These are phyloP conservation scores for Earliella scabrosa DNA, from an alignment of 1,284 basidiomycete genomes.

Conservation along the genomic window DNA sequence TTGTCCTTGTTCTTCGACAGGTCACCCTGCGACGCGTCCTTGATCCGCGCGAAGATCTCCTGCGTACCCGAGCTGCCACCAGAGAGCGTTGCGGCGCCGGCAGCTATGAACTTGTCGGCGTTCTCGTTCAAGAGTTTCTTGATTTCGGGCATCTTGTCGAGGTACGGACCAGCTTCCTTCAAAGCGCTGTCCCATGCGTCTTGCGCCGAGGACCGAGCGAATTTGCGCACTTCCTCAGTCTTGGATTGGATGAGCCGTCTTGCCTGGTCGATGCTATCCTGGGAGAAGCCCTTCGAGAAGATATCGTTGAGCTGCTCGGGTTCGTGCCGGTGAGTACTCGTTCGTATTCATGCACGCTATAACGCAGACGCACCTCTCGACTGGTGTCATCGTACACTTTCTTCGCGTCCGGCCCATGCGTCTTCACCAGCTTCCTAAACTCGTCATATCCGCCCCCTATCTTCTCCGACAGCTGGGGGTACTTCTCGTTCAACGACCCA, in stretches of 20 bases:
- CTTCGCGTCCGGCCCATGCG: constrained; percentile 42
- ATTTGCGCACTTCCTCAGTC: constrained; percentile 31
- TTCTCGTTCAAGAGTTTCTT: constrained; percentile 32
- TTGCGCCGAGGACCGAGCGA: constrained; percentile 31
- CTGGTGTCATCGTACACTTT: constrained; percentile 38
- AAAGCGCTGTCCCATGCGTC: constrained; percentile 36
- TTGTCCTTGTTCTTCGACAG: constrained; percentile 34
- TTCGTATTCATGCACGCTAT: not conserved
- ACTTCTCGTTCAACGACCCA: constrained; percentile 32
- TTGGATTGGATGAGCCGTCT: constrained; percentile 34
- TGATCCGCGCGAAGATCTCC: constrained; percentile 35
- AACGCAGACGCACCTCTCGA: constrained; percentile 29
- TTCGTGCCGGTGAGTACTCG: not conserved
- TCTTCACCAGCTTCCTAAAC: constrained; percentile 36
- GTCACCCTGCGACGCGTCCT: constrained; percentile 31
- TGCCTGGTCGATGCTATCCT: constrained; percentile 33
- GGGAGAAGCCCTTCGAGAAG: constrained; percentile 32
- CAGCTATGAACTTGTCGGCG: constrained; percentile 28
- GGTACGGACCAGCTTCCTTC: constrained; percentile 34
- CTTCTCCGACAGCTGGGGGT: constrained; percentile 39
- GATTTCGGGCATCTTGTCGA: constrained; percentile 37
- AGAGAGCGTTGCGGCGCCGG: constrained; percentile 18
- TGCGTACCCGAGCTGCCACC: constrained; percentile 25
- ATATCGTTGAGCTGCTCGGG: constrained; percentile 31
- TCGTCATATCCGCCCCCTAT: constrained; percentile 39